Percentiles rank a stretch among this genome's conserved stretches.
phyloP scores from a whole-genome alignment of 768 basidiomycete genomes.

The Mycena maculata region DNA sequence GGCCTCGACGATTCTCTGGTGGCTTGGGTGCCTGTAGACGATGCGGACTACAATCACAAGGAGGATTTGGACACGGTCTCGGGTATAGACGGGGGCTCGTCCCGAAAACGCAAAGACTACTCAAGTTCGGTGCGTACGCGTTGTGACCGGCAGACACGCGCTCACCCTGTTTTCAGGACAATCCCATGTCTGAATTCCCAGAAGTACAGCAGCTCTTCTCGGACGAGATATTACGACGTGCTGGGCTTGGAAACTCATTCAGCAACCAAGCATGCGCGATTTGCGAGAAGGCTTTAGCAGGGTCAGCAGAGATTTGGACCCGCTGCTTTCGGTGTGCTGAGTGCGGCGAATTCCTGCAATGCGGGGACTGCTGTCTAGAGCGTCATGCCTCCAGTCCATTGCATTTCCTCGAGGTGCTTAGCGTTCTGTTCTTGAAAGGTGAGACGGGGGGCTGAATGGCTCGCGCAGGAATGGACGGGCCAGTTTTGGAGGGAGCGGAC shows the following conservation, averaged over 20 bases:
- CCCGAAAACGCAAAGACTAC: slow-evolving; percentile 10
- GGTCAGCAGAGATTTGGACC: background rate
- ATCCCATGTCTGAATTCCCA: slow-evolving; percentile 5
- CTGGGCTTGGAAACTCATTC: slow-evolving; percentile 3
- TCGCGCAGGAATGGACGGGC: slow-evolving; percentile 30
- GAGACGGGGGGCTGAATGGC: background rate
- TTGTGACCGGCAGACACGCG: no score
- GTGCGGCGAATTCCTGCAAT: slow-evolving; percentile 19
- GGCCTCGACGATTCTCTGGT: background rate
- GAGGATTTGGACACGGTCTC: background rate
- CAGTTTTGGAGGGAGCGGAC: slow-evolving; percentile 7
- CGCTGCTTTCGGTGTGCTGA: slow-evolving; percentile 8
- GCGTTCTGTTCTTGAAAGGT: background rate
- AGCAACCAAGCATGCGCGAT: background rate
- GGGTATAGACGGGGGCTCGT: background rate
- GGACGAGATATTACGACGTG: slow-evolving; percentile 1
- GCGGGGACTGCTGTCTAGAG: background rate
- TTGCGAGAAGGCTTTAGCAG: background rate
- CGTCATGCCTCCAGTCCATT: background rate
- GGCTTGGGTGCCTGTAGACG: slow-evolving; percentile 1
- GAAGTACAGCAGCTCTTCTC: background rate
- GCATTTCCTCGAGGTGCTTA: slow-evolving; percentile 2
- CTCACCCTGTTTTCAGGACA: slow-evolving; percentile 4
- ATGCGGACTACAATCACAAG: background rate
- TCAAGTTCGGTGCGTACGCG: background rate